Evolutionary conservation across 169 alveolate genomes (phyloP), one percentile per base, ranked within the genome.

Genomic region (Eimeria falciformis): DNA sequence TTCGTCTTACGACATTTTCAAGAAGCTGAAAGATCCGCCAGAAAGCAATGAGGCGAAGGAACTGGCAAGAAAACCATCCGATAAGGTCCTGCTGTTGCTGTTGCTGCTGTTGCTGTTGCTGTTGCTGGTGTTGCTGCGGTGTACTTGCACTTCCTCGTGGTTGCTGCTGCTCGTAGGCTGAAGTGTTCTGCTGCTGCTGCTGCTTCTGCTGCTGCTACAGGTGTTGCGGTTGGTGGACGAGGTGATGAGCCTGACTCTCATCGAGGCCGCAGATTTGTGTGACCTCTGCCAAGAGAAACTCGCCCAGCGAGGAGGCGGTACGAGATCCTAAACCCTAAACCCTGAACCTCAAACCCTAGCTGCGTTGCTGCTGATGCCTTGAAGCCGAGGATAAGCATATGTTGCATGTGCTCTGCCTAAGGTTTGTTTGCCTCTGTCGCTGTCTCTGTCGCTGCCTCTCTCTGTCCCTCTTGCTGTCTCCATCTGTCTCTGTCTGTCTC

Each of bases 261-360:
- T 96, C 3, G 98, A 96, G 85, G 97, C 98, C 37, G 98, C 98
- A 11, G 98, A 96, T 45, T 92, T 96, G 71, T 96, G 98, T 86
- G 97, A 96, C 86, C 84, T 96, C 5, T 96, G 98, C 62, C 98
- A 96, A 53, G 94, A 91, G 53, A 91, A 91, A 55, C 82, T 91
- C 23, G 87, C 91, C 9, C 92, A 91, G 77, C 71, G 94, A 27
- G 71, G 92, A 11, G 94, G 94, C 23, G 87, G 90, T 82, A 29
- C 29, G 62, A n/a, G n/a, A 50, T 14, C 62, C 62, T 14, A 7
- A 50, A 7, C 7, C 62, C 62, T 14, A 7, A 11, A 11, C 14
- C 14, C 62, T 50, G 62, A 11, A 14, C 62, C 7, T 50, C n/a
- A 50, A 50, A 14, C 14, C 62, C 7, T 50, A 50, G 7, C 14